Evolutionary conservation across 305 asterid species (phyloP).

Genomic region (Ajuga reptans): DNA sequence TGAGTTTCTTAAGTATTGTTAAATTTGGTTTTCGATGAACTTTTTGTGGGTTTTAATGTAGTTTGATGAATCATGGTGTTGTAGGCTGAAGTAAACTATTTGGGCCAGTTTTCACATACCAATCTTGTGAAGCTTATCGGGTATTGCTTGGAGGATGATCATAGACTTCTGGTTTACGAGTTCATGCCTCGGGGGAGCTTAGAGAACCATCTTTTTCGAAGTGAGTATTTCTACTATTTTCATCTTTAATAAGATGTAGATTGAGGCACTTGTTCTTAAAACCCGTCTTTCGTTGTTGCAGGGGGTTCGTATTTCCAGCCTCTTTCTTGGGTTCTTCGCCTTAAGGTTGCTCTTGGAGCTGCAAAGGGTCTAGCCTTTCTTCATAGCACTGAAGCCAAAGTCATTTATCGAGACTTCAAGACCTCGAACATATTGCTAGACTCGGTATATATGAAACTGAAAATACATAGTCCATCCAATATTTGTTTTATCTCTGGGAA

Average conservation of each 20-base stretch:
- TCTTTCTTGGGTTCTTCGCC: constrained; percentile 62
- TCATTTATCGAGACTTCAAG: constrained; percentile 67
- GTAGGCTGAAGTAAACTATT: constrained; percentile 80
- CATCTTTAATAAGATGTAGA: background rate
- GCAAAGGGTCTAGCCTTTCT: constrained; percentile 74
- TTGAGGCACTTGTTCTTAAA: background rate
- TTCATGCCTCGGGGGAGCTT: constrained; percentile 91
- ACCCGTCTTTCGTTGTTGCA: constrained; percentile 17
- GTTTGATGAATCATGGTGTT: constrained; percentile 14
- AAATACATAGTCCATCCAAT: background rate
- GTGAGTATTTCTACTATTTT: constrained; percentile 31
- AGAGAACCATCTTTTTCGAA: constrained; percentile 64
- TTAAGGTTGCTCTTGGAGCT: constrained; percentile 69
- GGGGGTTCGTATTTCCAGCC: constrained; percentile 79
- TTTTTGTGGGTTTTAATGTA: background rate
- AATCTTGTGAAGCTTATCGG: constrained; percentile 73
- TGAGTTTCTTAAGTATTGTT: constrained; percentile 27
- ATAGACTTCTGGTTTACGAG: constrained; percentile 68
- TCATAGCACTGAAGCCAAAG: constrained; percentile 52
- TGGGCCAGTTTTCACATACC: constrained; percentile 84
- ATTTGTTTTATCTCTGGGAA: background rate
- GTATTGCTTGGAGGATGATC: constrained; percentile 83
- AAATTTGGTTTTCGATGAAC: background rate
- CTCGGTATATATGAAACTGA: constrained; percentile 29
- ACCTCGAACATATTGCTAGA: constrained; percentile 66